Percentiles rank a stretch among this genome's conserved stretches.
Evolutionary conservation across 148 eudicot genomes (phyloP).

Genomic region (Cornus suecica): DNA sequence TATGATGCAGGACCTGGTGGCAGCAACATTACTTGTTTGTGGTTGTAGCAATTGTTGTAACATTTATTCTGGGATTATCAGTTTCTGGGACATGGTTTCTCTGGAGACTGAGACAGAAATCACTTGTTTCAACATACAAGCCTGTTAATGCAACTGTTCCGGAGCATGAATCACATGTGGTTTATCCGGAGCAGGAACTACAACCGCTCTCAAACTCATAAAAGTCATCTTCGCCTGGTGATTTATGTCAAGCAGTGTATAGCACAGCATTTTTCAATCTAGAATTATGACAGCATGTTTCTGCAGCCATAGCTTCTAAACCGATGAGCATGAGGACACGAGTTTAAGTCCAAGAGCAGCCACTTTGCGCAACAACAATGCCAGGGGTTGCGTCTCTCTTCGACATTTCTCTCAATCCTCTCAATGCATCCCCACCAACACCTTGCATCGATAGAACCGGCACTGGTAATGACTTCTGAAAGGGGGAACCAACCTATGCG

Average conservation of each 20-base stretch:
- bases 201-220: slow-evolving; percentile 51
- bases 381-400: too few species aligned
- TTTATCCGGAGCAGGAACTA: slow-evolving; percentile 69
- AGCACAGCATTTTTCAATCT: slow-evolving; percentile 10
- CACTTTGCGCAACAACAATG: neutral
- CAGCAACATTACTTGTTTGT: slow-evolving; percentile 51
- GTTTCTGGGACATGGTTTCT: slow-evolving; percentile 54
- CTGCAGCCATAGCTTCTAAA: neutral
- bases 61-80: slow-evolving; percentile 48
- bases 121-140: slow-evolving; percentile 46
- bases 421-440: too few species aligned
- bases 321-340: neutral
- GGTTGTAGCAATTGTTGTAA: slow-evolving; percentile 38
- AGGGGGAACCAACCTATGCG: neutral
- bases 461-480: too few species aligned
- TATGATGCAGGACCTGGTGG: slow-evolving; percentile 70
- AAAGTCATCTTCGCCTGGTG: neutral
- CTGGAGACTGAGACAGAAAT: slow-evolving; percentile 60
- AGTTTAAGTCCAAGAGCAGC: neutral
- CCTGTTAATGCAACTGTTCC: slow-evolving; percentile 54
- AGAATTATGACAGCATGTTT: neutral
- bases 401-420: too few species aligned
- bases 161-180: slow-evolving; percentile 76
- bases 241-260: neutral
- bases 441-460: too few species aligned